phyloP scores from a whole-genome alignment of 352 stramenopile genomes.

The Pythium monospermum region DNA sequence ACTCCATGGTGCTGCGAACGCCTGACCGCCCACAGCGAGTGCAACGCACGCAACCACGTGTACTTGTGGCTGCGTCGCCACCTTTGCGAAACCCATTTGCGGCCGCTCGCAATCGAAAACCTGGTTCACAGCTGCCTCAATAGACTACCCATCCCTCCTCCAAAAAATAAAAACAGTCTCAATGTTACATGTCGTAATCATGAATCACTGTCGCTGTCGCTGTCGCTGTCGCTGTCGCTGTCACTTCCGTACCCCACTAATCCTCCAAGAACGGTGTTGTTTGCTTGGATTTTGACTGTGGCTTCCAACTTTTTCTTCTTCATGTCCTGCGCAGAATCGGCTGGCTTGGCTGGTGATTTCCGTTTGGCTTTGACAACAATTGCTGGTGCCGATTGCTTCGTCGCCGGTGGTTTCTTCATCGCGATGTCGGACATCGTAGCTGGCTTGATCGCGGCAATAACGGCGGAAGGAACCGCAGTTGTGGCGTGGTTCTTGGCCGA shows the following conservation, averaged over 20 bases:
- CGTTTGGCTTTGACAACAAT: constrained; percentile 55
- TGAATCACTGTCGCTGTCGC: neutral
- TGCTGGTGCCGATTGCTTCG: constrained; percentile 26
- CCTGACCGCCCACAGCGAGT: constrained; percentile 69
- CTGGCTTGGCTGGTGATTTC: constrained; percentile 25
- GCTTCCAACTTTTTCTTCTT: constrained; percentile 17
- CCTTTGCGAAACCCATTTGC: constrained; percentile 50
- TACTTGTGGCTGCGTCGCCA: constrained; percentile 74
- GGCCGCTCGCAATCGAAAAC: constrained; percentile 17
- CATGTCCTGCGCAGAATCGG: constrained; percentile 14
- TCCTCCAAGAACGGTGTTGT: constrained; percentile 24
- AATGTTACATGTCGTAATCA: neutral
- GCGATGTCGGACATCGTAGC: constrained; percentile 1
- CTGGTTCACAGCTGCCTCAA: constrained; percentile 21
- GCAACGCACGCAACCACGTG: constrained; percentile 29
- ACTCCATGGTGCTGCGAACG: constrained; percentile 65
- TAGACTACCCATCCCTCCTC: too few species aligned
- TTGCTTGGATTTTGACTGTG: constrained; percentile 1
- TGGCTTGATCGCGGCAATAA: neutral
- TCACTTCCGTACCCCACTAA: constrained; percentile 68
- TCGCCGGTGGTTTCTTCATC: constrained; percentile 21
- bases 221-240: constrained; percentile 44
- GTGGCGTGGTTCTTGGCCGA: constrained; percentile 24
- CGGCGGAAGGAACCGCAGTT: neutral
- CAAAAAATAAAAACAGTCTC: too few species aligned